Conservation (phyloP, 2,329 filamentous ascomycete genomes). For the Lomentospora prolificans region DNA sequence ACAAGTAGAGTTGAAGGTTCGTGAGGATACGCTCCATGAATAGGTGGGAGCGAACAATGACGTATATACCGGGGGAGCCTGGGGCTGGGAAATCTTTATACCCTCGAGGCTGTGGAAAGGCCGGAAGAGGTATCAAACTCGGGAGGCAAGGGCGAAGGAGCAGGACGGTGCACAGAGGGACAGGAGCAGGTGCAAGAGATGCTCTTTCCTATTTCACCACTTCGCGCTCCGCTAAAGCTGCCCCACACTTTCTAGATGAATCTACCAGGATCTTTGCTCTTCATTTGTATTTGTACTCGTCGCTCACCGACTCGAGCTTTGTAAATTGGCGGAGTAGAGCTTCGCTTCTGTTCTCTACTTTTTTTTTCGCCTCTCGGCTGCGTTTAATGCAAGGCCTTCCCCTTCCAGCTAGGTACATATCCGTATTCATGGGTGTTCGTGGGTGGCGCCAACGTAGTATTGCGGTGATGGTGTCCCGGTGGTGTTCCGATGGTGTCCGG, state of each 20-base stretch:
- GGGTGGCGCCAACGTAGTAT: background rate
- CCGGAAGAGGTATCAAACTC: background rate
- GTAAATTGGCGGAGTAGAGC: background rate
- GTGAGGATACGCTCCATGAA: background rate
- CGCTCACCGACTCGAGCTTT: constrained; percentile 6
- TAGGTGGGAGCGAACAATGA: background rate
- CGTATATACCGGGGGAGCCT: background rate
- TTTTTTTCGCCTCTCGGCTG: constrained; percentile 3
- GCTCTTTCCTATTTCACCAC: background rate
- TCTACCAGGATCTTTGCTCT: constrained; percentile 3
- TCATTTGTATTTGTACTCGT: background rate
- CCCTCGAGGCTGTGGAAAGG: background rate
- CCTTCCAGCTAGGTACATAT: constrained; percentile 7
- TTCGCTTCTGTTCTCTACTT: constrained; percentile 10
- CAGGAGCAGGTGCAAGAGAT: background rate
- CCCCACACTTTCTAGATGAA: constrained; percentile 8
- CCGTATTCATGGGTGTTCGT: background rate
- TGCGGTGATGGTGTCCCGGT: background rate
- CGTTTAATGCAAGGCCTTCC: constrained; percentile 2
- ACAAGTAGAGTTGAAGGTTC: background rate
- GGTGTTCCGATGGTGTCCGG: background rate
- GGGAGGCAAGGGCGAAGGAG: background rate
- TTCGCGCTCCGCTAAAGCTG: background rate
- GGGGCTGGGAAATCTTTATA: background rate
- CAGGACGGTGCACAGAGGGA: too few species aligned